Conservation (phyloP, 2,329 filamentous ascomycete species). For the Pezicula radicicola region DNA sequence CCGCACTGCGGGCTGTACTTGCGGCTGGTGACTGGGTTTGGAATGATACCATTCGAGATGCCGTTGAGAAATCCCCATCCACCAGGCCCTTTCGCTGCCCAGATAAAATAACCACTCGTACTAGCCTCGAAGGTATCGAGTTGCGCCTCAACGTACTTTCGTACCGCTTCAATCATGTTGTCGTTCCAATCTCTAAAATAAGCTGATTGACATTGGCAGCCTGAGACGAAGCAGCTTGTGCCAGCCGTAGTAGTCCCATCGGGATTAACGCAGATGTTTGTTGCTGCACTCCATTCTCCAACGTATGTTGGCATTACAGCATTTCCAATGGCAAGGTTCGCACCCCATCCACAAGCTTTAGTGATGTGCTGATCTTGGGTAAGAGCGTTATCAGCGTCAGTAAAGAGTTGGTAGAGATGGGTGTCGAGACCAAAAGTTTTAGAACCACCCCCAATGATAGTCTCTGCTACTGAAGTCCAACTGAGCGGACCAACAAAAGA, state of each 20-base stretch:
- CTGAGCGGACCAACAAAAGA: slow-evolving; percentile 26
- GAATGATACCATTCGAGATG: slow-evolving; percentile 32
- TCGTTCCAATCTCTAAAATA: slow-evolving; percentile 30
- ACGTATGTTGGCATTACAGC: slow-evolving; percentile 33
- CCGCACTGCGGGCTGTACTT: slow-evolving; percentile 19
- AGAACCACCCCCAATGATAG: slow-evolving; percentile 7
- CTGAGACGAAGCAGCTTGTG: slow-evolving; percentile 24
- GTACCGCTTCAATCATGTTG: slow-evolving; percentile 29
- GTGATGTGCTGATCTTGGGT: slow-evolving; percentile 34
- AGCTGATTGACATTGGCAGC: slow-evolving; percentile 35
- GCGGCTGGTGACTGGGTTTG: slow-evolving; percentile 27
- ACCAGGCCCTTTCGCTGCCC: slow-evolving; percentile 34
- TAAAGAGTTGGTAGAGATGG: slow-evolving; percentile 38
- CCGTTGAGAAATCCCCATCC: slow-evolving; percentile 36
- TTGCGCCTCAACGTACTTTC: slow-evolving; percentile 37
- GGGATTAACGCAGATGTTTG: slow-evolving; percentile 36
- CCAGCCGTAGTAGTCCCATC: slow-evolving; percentile 33
- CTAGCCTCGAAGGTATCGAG: slow-evolving; percentile 35
- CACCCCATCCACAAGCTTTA: slow-evolving; percentile 35
- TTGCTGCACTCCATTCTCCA: slow-evolving; percentile 36
- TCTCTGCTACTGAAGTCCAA: slow-evolving; percentile 29
- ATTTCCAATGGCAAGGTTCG: slow-evolving; percentile 24
- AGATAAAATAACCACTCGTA: slow-evolving; percentile 36
- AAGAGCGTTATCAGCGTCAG: slow-evolving; percentile 28
- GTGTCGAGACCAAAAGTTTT: slow-evolving; percentile 35